Base-by-base conservation (phyloP, 2,329 filamentous ascomycete genomes). In the Didymella keratinophila region DNA sequence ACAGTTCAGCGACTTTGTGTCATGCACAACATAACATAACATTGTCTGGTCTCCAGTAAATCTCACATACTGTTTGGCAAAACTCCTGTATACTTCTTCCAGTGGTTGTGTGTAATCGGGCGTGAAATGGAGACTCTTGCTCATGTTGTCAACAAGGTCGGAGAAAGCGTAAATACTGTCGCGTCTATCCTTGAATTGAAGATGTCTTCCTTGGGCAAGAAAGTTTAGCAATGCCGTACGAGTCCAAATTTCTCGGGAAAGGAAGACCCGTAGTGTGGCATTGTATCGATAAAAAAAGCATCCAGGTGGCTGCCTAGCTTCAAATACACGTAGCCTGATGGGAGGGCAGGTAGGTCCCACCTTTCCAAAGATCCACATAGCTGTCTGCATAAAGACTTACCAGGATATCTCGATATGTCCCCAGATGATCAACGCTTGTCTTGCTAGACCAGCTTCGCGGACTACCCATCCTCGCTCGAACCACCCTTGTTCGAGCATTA, bases 381-480 rank as follows among this genome's bases (percentile, higher is more conserved):
- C 4, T 12, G 21, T 49, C 1, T n/a, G 9, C 46, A 49, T 39
- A 0, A 49, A 14, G n/a, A 3, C 5, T 7, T 3, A 2, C 32
- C 46, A 49, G 4, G 20, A 7, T 1, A 27, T 25, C 14, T 39
- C 21, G 4, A 16, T 14, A 8, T 39, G 8, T 2, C 32, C 32
- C 46, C 21, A 49, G 28, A 49, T 12, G 16, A 49, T 2, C 7
- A 37, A 9, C 6, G 20, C 14, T 2, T 49, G 32, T 12, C 7
- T 18, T n/a, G 46, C 46, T 4, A 49, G 21, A 4, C 46, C 46
- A 5, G 16, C 34, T 20, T 49, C 46, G 18, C 23, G 46, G 10
- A 39, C 34, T 1, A 39, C 46, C 46, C 46, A 49, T 3, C 46
- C 46, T 2, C 46, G 12, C n/a, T 11, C 12, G 9, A 49, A 49